Evolutionary conservation across 306 rosid genomes (phyloP).

Genomic region (apple (Malus domestica)): ASM211411v1 NC_041796.1:9614001-9614500

Average conservation of each 20-base stretch:
- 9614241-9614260: conserved; percentile 76
- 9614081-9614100: conserved; percentile 80
- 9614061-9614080: conserved; percentile 87
- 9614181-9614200: conserved; percentile 32
- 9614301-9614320: neutral
- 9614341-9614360: neutral
- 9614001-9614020: conserved; percentile 85
- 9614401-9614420: conserved; percentile 59
- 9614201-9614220: conserved; percentile 42
- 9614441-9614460: conserved; percentile 95
- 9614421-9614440: conserved; percentile 98
- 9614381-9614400: conserved; percentile 59
- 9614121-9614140: conserved; percentile 46
- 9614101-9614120: conserved; percentile 62
- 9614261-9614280: conserved; percentile 23
- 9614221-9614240: conserved; percentile 52
- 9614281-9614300: neutral
- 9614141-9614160: conserved; percentile 23
- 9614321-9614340: neutral
- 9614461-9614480: conserved; percentile 71
- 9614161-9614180: conserved; percentile 33
- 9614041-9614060: conserved; percentile 96
- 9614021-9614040: conserved; percentile 98
- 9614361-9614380: conserved; percentile 47
- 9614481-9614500: conserved; percentile 71